A percentile compares a stretch with the other conserved stretches of the same genome.
Evolutionary conservation across 2,329 filamentous ascomycete genomes (phyloP).

Genomic region (Apiospora sp.): DNA sequence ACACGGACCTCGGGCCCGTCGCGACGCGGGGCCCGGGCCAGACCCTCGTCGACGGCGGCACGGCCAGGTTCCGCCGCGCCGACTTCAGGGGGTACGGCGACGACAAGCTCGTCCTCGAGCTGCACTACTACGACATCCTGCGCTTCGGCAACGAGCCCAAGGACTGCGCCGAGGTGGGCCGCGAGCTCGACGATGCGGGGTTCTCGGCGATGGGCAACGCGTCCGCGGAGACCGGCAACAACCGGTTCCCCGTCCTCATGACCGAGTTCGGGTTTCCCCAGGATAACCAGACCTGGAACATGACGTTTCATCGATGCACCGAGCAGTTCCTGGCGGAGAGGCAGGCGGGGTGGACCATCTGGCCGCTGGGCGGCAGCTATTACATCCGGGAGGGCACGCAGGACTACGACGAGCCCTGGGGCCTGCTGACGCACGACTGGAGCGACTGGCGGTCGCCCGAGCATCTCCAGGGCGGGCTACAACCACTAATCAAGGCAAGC

Average conservation of each 20-base stretch:
- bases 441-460: constrained; percentile 53
- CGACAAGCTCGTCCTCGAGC: constrained; percentile 64
- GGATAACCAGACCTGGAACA: constrained; percentile 52
- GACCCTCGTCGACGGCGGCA: not conserved
- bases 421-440: constrained; percentile 61
- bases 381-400: constrained; percentile 60
- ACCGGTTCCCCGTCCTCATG: constrained; percentile 56
- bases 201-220: constrained; percentile 54
- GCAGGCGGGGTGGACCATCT: constrained; percentile 63
- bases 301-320: constrained; percentile 60
- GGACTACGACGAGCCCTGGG: constrained; percentile 66
- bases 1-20: constrained; percentile 60
- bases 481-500: constrained; percentile 44
- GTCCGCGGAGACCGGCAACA: constrained; percentile 38
- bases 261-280: constrained; percentile 63
- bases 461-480: constrained; percentile 49
- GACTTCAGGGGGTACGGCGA: constrained; percentile 56
- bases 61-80: constrained; percentile 54
- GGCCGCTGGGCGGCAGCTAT: constrained; percentile 65
- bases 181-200: constrained; percentile 56
- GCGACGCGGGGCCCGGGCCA: constrained; percentile 40
- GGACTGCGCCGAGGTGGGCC: constrained; percentile 54
- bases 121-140: constrained; percentile 66
- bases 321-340: constrained; percentile 55
- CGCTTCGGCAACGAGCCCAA: constrained; percentile 36